A percentile compares a stretch with the other conserved stretches of the same genome.
phyloP scores from a whole-genome alignment of 176 grass and related monocot genomes.

The Carex littledalei region DNA sequence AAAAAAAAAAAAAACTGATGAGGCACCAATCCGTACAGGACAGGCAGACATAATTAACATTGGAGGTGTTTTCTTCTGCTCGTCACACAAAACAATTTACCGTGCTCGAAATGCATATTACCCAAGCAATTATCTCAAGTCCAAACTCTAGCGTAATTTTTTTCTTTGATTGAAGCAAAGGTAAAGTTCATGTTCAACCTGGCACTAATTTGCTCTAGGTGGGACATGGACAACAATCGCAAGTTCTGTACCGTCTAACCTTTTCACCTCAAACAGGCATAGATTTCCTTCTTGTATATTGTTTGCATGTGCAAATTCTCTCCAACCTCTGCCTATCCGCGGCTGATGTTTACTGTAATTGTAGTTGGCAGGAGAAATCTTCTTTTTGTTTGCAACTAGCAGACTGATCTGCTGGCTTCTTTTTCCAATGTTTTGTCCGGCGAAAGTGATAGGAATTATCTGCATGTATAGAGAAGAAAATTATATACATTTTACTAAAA shows the following conservation, averaged over 20 bases:
- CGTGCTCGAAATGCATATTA: not conserved
- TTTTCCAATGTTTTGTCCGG: slow-evolving; percentile 16
- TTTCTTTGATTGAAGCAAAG: not conserved
- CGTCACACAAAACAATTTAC: not conserved
- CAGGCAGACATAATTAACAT: not conserved
- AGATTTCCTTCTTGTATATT: slow-evolving; percentile 5
- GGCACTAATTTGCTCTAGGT: slow-evolving; percentile 6
- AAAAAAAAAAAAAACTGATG: too few species aligned
- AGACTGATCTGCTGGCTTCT: not conserved
- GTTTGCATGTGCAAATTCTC: slow-evolving; percentile 11
- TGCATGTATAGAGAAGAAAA: not conserved
- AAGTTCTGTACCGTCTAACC: not conserved
- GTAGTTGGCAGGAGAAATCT: slow-evolving; percentile 14
- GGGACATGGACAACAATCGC: slow-evolving; percentile 10
- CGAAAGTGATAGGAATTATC: slow-evolving; percentile 22
- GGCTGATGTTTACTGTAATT: not conserved
- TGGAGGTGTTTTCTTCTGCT: not conserved
- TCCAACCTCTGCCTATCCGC: slow-evolving; percentile 11
- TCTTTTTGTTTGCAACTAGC: not conserved
- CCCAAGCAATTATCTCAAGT: not conserved
- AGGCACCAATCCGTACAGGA: too few species aligned
- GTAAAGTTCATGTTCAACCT: not conserved
- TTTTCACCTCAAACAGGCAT: slow-evolving; percentile 40
- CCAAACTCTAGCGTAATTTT: not conserved
- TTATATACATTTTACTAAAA: not conserved